phyloP scores from a whole-genome alignment of 2,329 filamentous ascomycete species.

The Xylariaceae sp. region DNA sequence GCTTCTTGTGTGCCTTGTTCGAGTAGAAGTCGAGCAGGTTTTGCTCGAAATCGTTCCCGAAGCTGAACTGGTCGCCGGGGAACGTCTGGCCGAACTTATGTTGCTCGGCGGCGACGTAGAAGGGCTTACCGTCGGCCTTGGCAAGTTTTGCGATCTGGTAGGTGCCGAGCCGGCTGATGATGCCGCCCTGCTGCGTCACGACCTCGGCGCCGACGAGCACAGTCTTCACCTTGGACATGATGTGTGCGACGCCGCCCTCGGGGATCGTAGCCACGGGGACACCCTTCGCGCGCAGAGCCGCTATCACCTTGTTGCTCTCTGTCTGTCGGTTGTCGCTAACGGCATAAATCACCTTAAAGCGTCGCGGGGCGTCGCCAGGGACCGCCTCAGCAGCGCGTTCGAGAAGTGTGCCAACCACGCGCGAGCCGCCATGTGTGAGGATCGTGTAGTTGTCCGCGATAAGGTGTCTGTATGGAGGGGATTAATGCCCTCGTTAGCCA shows the following conservation, averaged over 20 bases:
- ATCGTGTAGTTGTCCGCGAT: slow-evolving; percentile 80
- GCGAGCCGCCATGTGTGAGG: slow-evolving; percentile 87
- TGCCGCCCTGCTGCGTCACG: slow-evolving; percentile 91
- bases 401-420: slow-evolving; percentile 81
- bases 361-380: slow-evolving; percentile 56
- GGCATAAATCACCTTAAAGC: slow-evolving; percentile 86
- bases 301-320: slow-evolving; percentile 75
- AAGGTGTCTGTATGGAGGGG: slow-evolving; percentile 61
- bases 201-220: slow-evolving; percentile 78
- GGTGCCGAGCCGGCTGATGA: slow-evolving; percentile 84
- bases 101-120: slow-evolving; percentile 92
- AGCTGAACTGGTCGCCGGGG: slow-evolving; percentile 71
- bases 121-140: slow-evolving; percentile 66
- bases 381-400: slow-evolving; percentile 72
- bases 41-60: slow-evolving; percentile 41
- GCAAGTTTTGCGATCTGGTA: slow-evolving; percentile 87
- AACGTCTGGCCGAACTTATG: slow-evolving; percentile 96
- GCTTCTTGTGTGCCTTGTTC: slow-evolving; percentile 15
- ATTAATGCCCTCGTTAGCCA: slow-evolving; percentile 8
- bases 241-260: slow-evolving; percentile 77
- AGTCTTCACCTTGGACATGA: slow-evolving; percentile 74
- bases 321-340: slow-evolving; percentile 59
- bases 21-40: slow-evolving; percentile 44
- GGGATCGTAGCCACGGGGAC: slow-evolving; percentile 84
- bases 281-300: slow-evolving; percentile 71